Evolutionary conservation across 1,139 yeast genomes (phyloP).

Genomic region (Saccharomyces hybrid): DNA sequence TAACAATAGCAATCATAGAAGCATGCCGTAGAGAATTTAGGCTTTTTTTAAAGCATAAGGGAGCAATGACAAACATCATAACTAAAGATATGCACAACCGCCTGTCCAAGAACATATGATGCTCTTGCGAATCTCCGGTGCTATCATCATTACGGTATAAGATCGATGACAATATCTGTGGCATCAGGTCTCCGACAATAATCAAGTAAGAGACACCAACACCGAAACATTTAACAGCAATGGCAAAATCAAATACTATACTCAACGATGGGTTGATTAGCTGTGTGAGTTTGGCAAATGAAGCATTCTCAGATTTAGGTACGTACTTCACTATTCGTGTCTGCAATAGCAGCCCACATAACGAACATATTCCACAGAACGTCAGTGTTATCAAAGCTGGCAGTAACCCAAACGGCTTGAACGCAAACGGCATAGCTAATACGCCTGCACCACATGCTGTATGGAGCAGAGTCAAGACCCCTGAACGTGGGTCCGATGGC

Average conservation of each 20-base stretch:
- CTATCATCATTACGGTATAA: constrained; percentile 21
- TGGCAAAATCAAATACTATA: constrained; percentile 79
- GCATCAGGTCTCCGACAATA: constrained; percentile 71
- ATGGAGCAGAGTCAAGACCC: constrained; percentile 50
- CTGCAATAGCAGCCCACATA: constrained; percentile 26
- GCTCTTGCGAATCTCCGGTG: background rate
- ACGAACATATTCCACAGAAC: constrained; percentile 37
- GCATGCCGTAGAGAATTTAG: constrained; percentile 65
- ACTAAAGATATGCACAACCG: constrained; percentile 60
- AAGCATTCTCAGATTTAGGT: constrained; percentile 55
- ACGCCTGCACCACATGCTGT: constrained; percentile 69
- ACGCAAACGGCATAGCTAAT: constrained; percentile 88
- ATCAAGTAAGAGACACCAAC: constrained; percentile 68
- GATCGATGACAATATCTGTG: constrained; percentile 45
- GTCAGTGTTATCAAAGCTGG: constrained; percentile 60
- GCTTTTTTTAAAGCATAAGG: constrained; percentile 56
- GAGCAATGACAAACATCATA: constrained; percentile 47
- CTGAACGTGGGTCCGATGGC: constrained; percentile 26
- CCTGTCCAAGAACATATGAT: constrained; percentile 33
- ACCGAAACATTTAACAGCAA: constrained; percentile 80
- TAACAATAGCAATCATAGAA: constrained; percentile 57
- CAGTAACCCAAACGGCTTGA: constrained; percentile 70
- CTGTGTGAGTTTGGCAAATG: constrained; percentile 70
- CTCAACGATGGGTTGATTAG: constrained; percentile 76
- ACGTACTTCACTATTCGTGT: constrained; percentile 42